Percentiles rank a stretch among this genome's conserved stretches.
phyloP scores from a whole-genome alignment of 176 grass and related monocot species.

The Tillandsia leiboldiana region DNA sequence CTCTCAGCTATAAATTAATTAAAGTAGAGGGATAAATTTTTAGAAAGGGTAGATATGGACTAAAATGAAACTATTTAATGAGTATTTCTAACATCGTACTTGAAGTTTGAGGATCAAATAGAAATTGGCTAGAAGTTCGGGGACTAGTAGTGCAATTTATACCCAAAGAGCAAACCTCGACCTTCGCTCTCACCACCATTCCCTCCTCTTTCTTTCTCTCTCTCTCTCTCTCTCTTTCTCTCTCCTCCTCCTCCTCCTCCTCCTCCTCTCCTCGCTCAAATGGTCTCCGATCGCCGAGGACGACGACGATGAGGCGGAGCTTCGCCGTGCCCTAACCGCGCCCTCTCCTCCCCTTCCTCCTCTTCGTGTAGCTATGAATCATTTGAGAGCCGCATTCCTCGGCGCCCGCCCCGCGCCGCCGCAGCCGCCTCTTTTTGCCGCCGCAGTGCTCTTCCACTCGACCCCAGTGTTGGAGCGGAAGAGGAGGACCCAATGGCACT shows the following conservation, averaged over 20 bases:
- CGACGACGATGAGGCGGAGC: constrained; percentile 3
- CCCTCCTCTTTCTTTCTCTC: neutral
- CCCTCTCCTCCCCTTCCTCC: neutral
- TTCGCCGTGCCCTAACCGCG: neutral
- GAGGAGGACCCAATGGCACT: constrained; percentile 55
- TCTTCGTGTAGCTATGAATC: constrained; percentile 17
- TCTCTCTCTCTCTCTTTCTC: constrained; percentile 6
- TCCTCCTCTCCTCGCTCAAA: no score
- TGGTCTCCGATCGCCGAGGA: no score
- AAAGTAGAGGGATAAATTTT: no score
- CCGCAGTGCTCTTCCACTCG: constrained; percentile 53
- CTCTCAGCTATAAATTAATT: no score
- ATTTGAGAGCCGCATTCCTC: constrained; percentile 27
- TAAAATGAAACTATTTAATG: no score
- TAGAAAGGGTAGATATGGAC: no score
- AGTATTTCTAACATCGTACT: no score
- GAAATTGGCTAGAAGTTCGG: no score
- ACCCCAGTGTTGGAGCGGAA: constrained; percentile 56
- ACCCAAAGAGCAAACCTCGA: no score
- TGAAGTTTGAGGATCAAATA: no score
- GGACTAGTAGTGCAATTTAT: no score
- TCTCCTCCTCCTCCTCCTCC: neutral
- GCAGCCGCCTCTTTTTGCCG: constrained; percentile 15
- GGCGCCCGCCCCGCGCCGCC: constrained; percentile 7
- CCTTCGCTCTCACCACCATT: no score